Evolutionary conservation across 805 yeast genomes (phyloP).

Genomic region (Candida oleophila): DNA sequence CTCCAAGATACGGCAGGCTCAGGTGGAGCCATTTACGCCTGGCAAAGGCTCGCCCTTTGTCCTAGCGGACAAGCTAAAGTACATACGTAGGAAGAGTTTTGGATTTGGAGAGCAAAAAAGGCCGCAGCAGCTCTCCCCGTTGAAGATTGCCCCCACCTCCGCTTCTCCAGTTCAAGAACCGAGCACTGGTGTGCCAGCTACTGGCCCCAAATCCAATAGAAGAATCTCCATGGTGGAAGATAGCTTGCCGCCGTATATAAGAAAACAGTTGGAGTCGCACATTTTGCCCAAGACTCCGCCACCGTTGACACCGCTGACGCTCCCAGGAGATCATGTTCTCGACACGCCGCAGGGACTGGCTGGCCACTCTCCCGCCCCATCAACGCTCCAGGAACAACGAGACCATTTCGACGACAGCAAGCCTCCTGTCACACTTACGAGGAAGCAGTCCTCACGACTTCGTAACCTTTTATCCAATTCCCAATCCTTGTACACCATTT

Average conservation of each 20-base stretch:
- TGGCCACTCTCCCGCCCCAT: neutral
- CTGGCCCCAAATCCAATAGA: slow-evolving; percentile 12
- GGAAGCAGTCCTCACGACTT: neutral
- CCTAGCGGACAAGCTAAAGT: slow-evolving; percentile 15
- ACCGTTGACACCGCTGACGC: neutral
- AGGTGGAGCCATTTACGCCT: neutral
- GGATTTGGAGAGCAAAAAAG: neutral
- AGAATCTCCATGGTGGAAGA: slow-evolving; percentile 37
- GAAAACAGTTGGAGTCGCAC: slow-evolving; percentile 18
- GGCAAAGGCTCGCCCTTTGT: slow-evolving; percentile 10
- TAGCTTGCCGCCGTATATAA: slow-evolving; percentile 34
- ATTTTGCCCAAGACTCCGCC: neutral
- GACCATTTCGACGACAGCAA: neutral
- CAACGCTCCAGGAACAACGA: neutral
- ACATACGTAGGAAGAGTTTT: slow-evolving; percentile 7
- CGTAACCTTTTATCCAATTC: slow-evolving; percentile 27
- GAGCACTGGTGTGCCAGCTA: neutral
- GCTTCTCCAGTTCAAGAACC: neutral
- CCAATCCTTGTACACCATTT: slow-evolving; percentile 31
- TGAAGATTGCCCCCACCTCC: neutral
- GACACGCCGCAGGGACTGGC: neutral
- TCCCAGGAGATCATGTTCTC: neutral
- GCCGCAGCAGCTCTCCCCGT: neutral
- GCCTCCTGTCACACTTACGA: neutral
- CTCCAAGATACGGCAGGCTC: neutral